phyloP scores from a whole-genome alignment of 805 yeast genomes.

The Tetrapisispora iriomotensis region DNA sequence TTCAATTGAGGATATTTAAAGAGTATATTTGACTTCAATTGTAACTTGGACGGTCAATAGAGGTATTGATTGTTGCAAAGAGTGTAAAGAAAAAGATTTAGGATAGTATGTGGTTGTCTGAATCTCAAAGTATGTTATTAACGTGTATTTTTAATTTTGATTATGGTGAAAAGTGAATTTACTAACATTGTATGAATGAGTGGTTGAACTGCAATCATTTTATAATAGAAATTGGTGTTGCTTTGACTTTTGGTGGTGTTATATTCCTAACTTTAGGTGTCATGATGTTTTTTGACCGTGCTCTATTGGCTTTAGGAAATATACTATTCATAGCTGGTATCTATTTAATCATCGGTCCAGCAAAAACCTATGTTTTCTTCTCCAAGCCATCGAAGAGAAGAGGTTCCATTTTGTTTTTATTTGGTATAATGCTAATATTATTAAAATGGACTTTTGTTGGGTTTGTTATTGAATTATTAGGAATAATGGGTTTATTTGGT shows the following conservation, averaged over 20 bases:
- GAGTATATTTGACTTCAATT: no score
- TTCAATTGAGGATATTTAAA: no score
- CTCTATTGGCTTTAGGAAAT: conserved; percentile 84
- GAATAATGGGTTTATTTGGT: conserved; percentile 84
- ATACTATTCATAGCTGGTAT: conserved; percentile 72
- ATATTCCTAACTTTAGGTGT: conserved; percentile 74
- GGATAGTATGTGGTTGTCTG: conserved; percentile 59
- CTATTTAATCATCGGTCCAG: conserved; percentile 76
- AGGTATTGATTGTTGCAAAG: no score
- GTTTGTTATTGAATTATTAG: conserved; percentile 73
- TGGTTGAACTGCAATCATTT: background rate
- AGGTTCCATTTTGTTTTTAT: conserved; percentile 69
- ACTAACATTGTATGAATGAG: background rate
- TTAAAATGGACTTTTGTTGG: conserved; percentile 74
- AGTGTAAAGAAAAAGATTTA: background rate
- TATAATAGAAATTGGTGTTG: conserved; percentile 76
- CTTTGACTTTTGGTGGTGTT: conserved; percentile 76
- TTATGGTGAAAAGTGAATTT: no score
- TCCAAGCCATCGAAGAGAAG: conserved; percentile 78
- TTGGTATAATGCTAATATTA: conserved; percentile 70
- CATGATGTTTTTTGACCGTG: conserved; percentile 77
- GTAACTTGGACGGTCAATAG: no score
- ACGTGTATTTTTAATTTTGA: no score
- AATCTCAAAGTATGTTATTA: conserved; percentile 52
- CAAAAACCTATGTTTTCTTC: conserved; percentile 72